A percentile compares a stretch with the other conserved stretches of the same genome.
phyloP scores from a whole-genome alignment of 352 stramenopile species.

The Albugo laibachii region DNA sequence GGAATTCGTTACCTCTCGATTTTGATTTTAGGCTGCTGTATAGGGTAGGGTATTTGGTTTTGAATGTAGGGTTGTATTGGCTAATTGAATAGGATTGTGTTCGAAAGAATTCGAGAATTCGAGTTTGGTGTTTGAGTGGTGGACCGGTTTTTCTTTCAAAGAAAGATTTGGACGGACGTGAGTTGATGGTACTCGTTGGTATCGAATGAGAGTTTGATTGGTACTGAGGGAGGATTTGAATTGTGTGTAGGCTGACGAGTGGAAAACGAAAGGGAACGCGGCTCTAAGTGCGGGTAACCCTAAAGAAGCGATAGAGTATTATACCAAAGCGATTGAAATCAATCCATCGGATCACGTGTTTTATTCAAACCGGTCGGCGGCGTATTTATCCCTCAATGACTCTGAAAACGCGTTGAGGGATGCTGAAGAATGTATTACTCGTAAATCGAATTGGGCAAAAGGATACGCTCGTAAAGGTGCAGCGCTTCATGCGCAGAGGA shows the following conservation, averaged over 20 bases:
- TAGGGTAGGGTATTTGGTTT: too few species aligned
- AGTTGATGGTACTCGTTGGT: too few species aligned
- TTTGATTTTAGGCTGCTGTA: too few species aligned
- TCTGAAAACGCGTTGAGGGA: slow-evolving; percentile 89
- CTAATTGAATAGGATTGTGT: too few species aligned
- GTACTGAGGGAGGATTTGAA: too few species aligned
- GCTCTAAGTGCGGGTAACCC: slow-evolving; percentile 86
- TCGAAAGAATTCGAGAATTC: too few species aligned
- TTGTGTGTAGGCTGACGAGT: slow-evolving; percentile 10
- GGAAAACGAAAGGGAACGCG: slow-evolving; percentile 93
- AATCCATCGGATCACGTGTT: slow-evolving; percentile 94
- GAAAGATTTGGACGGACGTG: too few species aligned
- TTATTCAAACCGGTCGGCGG: slow-evolving; percentile 97
- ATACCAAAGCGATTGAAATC: slow-evolving; percentile 92
- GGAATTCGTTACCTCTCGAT: too few species aligned
- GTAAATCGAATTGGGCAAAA: slow-evolving; percentile 94
- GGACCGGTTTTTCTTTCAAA: too few species aligned
- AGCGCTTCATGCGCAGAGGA: slow-evolving; percentile 85
- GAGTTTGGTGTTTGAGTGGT: too few species aligned
- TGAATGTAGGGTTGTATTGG: too few species aligned
- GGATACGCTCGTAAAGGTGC: slow-evolving; percentile 95
- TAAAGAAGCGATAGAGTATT: slow-evolving; percentile 90
- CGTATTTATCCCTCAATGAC: slow-evolving; percentile 90
- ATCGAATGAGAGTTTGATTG: too few species aligned
- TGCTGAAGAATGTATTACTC: slow-evolving; percentile 86